Base-by-base conservation (phyloP, 2,329 filamentous ascomycete species). In the Trichoderma sp. region DNA sequence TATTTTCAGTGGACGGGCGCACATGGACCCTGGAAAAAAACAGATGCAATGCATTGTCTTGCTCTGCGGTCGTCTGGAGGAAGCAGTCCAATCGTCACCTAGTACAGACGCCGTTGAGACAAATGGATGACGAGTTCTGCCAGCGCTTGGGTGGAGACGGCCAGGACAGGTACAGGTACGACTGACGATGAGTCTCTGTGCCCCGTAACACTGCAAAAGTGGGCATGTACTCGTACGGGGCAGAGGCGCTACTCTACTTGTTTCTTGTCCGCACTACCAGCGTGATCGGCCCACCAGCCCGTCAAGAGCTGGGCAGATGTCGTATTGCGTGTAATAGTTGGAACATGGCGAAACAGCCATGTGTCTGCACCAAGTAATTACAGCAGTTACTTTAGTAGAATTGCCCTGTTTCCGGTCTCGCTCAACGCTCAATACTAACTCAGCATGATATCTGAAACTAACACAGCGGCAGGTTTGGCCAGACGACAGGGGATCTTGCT, bases 211-310 rank as follows among this genome's bases (percentile, higher is more conserved):
- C 58, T 28, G 60, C 34, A 56, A 26, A 53, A 56, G 63, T 66
- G 63, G 63, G 18, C 47, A 51, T 60, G 65, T 30, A n/a, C 18
- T 60, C 18, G 56, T 21, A 47, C 43, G 11, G 63, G 21, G 63
- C 32, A n/a, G 58, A 36, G 60, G 32, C 58, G 32, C 60, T 36
- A 36, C 34, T 36, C 34, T 62, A 39, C 58, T 36, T 34, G 58
- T 24, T 61, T 30, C 15, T 36, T 32, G 56, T 36, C 30, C 21
- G 43, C 26, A 43, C 32, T 32, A 34, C 63, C 36, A 43, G 56
- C 53, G 61, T 57, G 61, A 71, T 71, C 69, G 69, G 61, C 69
- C 69, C 61, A 71, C 69, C 53, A 65, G 61, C n/a, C 63, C 61
- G 43, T 66, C 60, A 51, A 47, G 26, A 65, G 34, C 28, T 30